Evolutionary conservation across 176 grass and related monocot species (phyloP).

Genomic region (Carex parvula): DNA sequence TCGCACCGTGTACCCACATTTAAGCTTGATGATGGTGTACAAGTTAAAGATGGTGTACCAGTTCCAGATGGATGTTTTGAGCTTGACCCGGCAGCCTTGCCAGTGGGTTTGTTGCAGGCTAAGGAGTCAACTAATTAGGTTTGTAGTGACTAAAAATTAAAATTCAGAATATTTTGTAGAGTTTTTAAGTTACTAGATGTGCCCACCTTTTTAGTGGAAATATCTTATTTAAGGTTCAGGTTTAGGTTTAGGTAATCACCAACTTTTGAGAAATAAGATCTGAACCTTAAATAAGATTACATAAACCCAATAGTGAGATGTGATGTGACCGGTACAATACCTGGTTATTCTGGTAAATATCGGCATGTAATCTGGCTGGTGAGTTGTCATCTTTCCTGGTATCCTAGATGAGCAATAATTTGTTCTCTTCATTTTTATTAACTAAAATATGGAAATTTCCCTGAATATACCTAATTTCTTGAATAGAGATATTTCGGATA

Average conservation of each 20-base stretch:
- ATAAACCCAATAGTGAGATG: neutral
- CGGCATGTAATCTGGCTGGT: neutral
- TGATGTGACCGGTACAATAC: neutral
- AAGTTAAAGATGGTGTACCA: constrained; percentile 37
- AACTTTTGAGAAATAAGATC: no score
- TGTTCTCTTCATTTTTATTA: neutral
- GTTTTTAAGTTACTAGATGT: neutral
- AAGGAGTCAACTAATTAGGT: neutral
- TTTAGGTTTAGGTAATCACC: no score
- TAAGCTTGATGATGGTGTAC: constrained; percentile 64
- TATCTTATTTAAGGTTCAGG: no score
- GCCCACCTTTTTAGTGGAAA: neutral
- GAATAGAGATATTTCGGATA: neutral
- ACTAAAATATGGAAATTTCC: neutral
- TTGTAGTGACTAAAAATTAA: neutral
- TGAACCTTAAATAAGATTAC: neutral
- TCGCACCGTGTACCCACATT: constrained; percentile 82
- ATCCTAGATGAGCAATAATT: neutral
- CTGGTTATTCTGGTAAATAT: neutral
- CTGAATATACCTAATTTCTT: neutral
- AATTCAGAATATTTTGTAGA: neutral
- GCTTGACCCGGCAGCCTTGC: constrained; percentile 74
- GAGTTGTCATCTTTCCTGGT: neutral
- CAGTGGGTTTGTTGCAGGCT: constrained; percentile 33
- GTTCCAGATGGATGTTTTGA: constrained; percentile 72